These are phyloP conservation scores for Hyphodiscus sp. DNA, from an alignment of 2,329 filamentous ascomycete species.

Conservation along the genomic window DNA sequence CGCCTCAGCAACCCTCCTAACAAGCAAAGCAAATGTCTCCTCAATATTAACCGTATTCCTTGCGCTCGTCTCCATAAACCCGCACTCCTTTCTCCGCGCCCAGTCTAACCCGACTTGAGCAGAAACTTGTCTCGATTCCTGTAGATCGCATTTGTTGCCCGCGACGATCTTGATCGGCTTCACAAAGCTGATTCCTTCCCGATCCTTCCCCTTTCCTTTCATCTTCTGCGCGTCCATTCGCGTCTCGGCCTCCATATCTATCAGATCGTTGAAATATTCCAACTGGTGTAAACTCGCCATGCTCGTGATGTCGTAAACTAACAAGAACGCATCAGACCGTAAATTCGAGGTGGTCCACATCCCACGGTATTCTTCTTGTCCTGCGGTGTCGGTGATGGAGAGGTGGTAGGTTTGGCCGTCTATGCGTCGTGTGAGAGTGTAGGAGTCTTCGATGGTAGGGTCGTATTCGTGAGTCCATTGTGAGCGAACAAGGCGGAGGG, in stretches of 20 bases:
- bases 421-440: slow-evolving; percentile 73
- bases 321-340: slow-evolving; percentile 72
- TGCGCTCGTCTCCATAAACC: slow-evolving; percentile 87
- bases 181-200: slow-evolving; percentile 10
- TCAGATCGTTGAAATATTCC: slow-evolving; percentile 74
- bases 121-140: slow-evolving; percentile 61
- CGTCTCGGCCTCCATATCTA: slow-evolving; percentile 74
- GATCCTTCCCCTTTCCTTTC: slow-evolving; percentile 3
- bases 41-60: slow-evolving; percentile 82
- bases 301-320: slow-evolving; percentile 83
- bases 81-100: slow-evolving; percentile 65
- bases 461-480: slow-evolving; percentile 82
- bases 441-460: slow-evolving; percentile 77
- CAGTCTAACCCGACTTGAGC: slow-evolving; percentile 69
- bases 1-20: slow-evolving; percentile 52
- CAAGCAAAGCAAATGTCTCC: slow-evolving; percentile 73
- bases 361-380: slow-evolving; percentile 84
- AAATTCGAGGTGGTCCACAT: slow-evolving; percentile 80
- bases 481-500: slow-evolving; percentile 71
- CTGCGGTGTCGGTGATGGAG: slow-evolving; percentile 73
- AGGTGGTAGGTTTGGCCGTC: slow-evolving; percentile 75
- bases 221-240: slow-evolving; percentile 40
- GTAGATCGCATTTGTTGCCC: slow-evolving; percentile 80
- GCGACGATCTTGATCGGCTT: slow-evolving; percentile 73
- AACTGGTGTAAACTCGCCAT: slow-evolving; percentile 62